A percentile compares a stretch with the other conserved stretches of the same genome.
Evolutionary conservation across 2,329 filamentous ascomycete genomes (phyloP).

Genomic region (Sporothrix pallida): DNA sequence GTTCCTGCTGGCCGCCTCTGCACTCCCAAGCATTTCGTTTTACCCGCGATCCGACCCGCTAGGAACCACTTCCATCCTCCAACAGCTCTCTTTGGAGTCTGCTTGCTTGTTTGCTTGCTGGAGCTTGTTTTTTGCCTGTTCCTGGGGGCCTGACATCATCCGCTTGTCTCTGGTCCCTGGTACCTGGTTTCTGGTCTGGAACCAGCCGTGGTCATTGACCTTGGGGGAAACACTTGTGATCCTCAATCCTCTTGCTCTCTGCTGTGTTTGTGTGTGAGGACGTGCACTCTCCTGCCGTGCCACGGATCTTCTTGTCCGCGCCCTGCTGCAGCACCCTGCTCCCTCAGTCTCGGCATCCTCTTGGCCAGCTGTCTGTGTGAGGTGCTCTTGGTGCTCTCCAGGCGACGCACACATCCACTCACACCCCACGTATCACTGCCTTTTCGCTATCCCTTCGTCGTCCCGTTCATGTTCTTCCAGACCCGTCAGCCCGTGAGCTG

Average conservation of each 20-base stretch:
- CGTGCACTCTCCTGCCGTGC: not conserved
- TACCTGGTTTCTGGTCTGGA: too few relatives aligned
- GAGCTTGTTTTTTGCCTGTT: too few relatives aligned
- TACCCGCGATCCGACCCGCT: conserved; percentile 9
- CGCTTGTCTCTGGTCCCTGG: too few relatives aligned
- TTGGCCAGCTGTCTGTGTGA: not conserved
- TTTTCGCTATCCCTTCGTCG: not conserved
- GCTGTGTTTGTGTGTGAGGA: not conserved
- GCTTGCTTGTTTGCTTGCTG: not conserved
- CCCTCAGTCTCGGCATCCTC: not conserved
- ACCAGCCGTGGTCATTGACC: too few relatives aligned
- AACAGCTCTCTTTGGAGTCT: not conserved
- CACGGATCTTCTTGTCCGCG: too few relatives aligned
- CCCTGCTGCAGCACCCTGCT: too few relatives aligned
- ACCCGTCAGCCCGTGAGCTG: not conserved
- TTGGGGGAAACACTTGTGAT: too few relatives aligned
- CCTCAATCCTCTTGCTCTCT: not conserved
- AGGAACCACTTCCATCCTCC: not conserved
- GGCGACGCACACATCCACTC: not conserved
- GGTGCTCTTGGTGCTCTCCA: not conserved
- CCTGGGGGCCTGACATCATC: too few relatives aligned
- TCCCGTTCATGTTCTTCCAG: not conserved
- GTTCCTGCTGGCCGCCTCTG: not conserved
- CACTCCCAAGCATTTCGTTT: not conserved
- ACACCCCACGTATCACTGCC: not conserved